These are phyloP conservation scores for Calocybe gambosa DNA, from an alignment of 1,284 basidiomycete genomes.

Conservation along the genomic window DNA sequence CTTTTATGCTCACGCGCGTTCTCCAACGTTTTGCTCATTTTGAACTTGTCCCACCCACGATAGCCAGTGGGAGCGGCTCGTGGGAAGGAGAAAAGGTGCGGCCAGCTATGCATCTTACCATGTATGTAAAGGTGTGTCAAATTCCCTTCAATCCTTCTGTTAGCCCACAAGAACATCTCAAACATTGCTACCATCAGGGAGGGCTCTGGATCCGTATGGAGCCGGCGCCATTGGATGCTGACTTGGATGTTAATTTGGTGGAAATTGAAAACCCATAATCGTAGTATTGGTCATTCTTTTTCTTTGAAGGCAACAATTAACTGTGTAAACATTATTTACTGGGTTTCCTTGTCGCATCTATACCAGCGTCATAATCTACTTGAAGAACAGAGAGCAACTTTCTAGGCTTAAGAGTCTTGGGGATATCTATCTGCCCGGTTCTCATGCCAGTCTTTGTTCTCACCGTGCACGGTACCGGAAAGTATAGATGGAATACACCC, in stretches of 20 bases:
- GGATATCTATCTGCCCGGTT: not conserved
- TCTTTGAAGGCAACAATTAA: not conserved
- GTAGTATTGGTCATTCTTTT: not conserved
- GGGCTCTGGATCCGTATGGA: constrained; percentile 5
- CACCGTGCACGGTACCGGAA: not conserved
- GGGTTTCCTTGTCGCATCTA: not conserved
- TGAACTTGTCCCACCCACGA: constrained; percentile 33
- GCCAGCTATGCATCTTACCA: constrained; percentile 35
- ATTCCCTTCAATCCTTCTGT: not conserved
- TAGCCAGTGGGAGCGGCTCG: constrained; percentile 25
- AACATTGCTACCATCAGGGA: not conserved
- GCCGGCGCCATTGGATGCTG: not conserved
- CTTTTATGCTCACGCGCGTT: constrained; percentile 33
- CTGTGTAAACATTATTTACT: not conserved
- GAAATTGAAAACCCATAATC: not conserved
- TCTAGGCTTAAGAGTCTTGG: not conserved
- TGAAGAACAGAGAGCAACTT: not conserved
- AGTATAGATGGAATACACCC: not conserved
- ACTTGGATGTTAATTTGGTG: not conserved
- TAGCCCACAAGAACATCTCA: not conserved
- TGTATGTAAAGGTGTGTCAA: constrained; percentile 32
- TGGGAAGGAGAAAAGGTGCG: constrained; percentile 28
- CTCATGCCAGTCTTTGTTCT: not conserved
- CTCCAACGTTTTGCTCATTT: constrained; percentile 44
- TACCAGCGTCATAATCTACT: not conserved